Percentiles rank a stretch among this genome's conserved stretches.
Evolutionary conservation across 2,329 filamentous ascomycete species (phyloP).

Genomic region (Coniochaeta hoffmannii): DNA sequence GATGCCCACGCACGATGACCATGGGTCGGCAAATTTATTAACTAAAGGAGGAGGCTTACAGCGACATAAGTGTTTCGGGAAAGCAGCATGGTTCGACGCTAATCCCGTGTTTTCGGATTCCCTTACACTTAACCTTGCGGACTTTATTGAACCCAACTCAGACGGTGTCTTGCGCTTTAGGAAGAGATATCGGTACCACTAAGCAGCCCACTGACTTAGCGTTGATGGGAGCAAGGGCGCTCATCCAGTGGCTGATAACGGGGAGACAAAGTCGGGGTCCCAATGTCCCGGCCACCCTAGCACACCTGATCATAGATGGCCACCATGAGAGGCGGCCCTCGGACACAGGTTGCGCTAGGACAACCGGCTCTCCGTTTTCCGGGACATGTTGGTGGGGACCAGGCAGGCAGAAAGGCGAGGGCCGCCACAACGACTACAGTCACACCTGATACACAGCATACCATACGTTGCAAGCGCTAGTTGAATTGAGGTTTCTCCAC

Average conservation of each 20-base stretch:
- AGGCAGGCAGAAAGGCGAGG: slow-evolving; percentile 54
- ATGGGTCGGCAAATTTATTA: too few species aligned
- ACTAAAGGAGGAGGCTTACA: too few species aligned
- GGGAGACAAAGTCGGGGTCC: slow-evolving; percentile 46
- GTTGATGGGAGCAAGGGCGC: too few species aligned
- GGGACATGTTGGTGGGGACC: slow-evolving; percentile 55
- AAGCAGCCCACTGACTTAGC: too few species aligned
- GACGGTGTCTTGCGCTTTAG: too few species aligned
- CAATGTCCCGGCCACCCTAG: slow-evolving; percentile 39
- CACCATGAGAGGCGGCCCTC: slow-evolving; percentile 45
- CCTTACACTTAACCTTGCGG: too few species aligned
- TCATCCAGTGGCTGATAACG: too few species aligned
- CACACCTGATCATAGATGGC: slow-evolving; percentile 45
- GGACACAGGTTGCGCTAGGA: slow-evolving; percentile 48
- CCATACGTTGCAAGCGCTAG: slow-evolving; percentile 59
- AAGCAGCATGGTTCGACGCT: slow-evolving; percentile 45
- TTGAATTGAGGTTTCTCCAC: slow-evolving; percentile 27
- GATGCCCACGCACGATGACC: too few species aligned
- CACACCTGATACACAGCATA: slow-evolving; percentile 53
- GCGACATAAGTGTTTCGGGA: too few species aligned
- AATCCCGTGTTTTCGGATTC: slow-evolving; percentile 45
- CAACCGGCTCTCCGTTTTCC: too few species aligned
- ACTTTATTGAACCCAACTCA: too few species aligned
- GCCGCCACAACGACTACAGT: slow-evolving; percentile 58
- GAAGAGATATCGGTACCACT: slow-evolving; percentile 66